Percentiles rank a stretch among this genome's conserved stretches.
These are phyloP conservation scores for Lupinus albus DNA, from an alignment of 306 rosid genomes.

Conservation along the genomic window DNA sequence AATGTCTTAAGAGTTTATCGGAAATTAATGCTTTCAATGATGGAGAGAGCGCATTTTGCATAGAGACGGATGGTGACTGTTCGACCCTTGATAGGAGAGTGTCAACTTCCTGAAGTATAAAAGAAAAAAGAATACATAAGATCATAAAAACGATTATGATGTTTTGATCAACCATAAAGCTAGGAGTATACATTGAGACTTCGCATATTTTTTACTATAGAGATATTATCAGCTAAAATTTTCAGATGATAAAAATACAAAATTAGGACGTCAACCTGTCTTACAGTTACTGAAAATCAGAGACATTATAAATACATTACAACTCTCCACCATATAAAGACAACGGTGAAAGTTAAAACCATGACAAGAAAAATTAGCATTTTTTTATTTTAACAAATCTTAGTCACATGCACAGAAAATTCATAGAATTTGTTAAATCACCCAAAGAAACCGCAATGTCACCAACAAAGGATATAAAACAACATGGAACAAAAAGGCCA, in stretches of 20 bases:
- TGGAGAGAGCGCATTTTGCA: constrained; percentile 79
- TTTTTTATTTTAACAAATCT: not conserved
- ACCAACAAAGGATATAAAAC: constrained; percentile 1
- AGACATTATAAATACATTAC: constrained; percentile 1
- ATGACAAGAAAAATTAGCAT: not conserved
- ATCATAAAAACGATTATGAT: not conserved
- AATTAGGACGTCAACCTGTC: not conserved
- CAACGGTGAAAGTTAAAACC: constrained; percentile 5
- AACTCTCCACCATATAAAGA: constrained; percentile 1
- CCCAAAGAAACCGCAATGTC: not conserved
- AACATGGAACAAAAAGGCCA: not conserved
- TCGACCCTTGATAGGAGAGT: constrained; percentile 68
- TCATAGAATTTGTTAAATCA: not conserved
- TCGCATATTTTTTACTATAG: constrained; percentile 7
- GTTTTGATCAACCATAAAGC: not conserved
- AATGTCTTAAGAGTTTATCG: constrained; percentile 62
- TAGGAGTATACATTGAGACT: not conserved
- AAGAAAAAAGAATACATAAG: constrained; percentile 16
- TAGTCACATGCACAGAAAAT: not conserved
- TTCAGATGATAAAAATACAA: not conserved
- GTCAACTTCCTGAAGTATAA: constrained; percentile 63
- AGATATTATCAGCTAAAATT: not conserved
- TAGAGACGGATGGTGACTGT: constrained; percentile 72
- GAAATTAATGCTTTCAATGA: constrained; percentile 70
- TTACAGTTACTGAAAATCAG: constrained; percentile 10